Conservation (phyloP, 1,284 basidiomycete genomes). For the Sutorius eximius region DNA sequence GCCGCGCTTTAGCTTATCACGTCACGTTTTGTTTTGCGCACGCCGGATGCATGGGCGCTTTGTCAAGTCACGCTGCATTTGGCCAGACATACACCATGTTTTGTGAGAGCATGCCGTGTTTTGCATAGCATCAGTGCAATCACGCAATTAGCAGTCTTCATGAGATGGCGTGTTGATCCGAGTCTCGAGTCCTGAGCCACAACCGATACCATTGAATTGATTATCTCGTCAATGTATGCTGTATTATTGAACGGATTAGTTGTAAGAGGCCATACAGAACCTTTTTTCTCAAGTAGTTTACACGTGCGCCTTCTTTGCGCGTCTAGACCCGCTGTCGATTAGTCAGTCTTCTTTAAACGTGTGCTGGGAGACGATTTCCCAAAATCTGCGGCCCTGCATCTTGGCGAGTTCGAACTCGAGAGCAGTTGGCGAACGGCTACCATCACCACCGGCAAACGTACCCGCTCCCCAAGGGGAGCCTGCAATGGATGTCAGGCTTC, state of each 20-base stretch:
- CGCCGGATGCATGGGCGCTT: too few species aligned
- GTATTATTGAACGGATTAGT: neutral
- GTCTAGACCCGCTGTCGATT: too few species aligned
- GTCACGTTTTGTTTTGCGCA: too few species aligned
- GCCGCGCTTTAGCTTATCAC: too few species aligned
- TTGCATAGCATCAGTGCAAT: too few species aligned
- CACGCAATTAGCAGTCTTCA: too few species aligned
- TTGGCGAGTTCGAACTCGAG: conserved; percentile 49
- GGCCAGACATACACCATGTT: too few species aligned
- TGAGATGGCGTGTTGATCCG: too few species aligned
- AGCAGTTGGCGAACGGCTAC: conserved; percentile 43
- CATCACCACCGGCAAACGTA: conserved; percentile 47
- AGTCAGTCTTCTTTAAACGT: neutral
- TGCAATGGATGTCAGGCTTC: conserved; percentile 7
- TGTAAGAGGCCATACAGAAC: neutral
- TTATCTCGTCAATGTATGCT: neutral
- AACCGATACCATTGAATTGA: too few species aligned
- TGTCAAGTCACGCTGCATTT: too few species aligned
- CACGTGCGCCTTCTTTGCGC: neutral
- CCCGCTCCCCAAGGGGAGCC: conserved; percentile 49
- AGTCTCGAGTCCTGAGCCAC: too few species aligned
- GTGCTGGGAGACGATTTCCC: conserved; percentile 16
- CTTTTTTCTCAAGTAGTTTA: neutral
- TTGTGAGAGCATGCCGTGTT: too few species aligned
- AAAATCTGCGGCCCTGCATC: conserved; percentile 45